Evolutionary conservation across 2,329 filamentous ascomycete species (phyloP), one percentile per base, ranked within the genome.

Genomic region (Nemania serpens): DNA sequence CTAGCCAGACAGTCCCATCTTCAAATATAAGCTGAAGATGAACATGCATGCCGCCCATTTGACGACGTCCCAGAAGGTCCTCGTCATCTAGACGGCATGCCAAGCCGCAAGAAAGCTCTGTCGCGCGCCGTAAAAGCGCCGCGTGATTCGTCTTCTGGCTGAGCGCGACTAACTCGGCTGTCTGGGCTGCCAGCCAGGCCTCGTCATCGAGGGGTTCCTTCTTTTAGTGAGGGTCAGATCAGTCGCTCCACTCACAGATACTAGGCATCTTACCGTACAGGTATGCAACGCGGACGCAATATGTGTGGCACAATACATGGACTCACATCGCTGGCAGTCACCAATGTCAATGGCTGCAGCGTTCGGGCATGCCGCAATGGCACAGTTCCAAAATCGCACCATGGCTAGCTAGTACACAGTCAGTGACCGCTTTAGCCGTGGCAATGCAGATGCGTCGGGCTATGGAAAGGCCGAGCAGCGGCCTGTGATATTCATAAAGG

Each of bases 131-230:
- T 12, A 67, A 20, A 46, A 67, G 64, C 3, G 66, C 62, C 9
- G 42, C 53, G 20, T 61, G 54, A 39, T 67, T 64, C 10, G 46
- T 65, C 43, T 68, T 66, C 54, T 62, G 6, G 20, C 46, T 62
- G 25, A 66, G 58, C 13, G 58, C 55, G 7, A 61, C 59, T 18
- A 69, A 25, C 47, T 69, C 64, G 20, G 59, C 45, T 4, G 62
- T 64, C 49, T 67, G 61, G 22, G 51, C 58, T 15, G 64, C 64
- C 18, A 58, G 15, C 64, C 65, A 63, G 13, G 56, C 60, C 1
- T 67, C 67, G 20, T 66, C 56, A 55, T 65, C 62, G 18, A 69
- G 55, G 17, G 62, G 62, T 17, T 62, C 45, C 5, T 49, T 29
- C 62, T 64, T 54, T 1, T 47, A 45, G 3, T n/a, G 9, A 46